Evolutionary conservation across 257 asterid genomes (phyloP).

Genomic region (Mentha longifolia): DNA sequence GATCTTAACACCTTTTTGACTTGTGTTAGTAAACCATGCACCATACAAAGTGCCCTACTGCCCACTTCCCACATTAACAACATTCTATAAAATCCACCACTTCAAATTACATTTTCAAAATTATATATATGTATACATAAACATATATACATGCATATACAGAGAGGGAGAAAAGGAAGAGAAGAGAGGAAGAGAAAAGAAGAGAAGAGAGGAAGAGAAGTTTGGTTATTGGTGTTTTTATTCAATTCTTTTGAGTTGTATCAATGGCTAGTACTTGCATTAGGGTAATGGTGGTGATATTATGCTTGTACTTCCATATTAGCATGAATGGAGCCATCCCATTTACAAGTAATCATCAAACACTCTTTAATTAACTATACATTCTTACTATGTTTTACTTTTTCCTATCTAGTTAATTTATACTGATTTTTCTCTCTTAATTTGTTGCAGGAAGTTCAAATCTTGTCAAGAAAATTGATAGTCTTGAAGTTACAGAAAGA

Average conservation of each 20-base stretch:
- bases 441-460: conserved; percentile 50
- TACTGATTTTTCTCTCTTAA: background rate
- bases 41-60: conserved; percentile 38
- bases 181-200: conserved; percentile 3
- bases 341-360: conserved; percentile 49
- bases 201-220: conserved; percentile 1
- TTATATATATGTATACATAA: conserved; percentile 4
- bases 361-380: background rate
- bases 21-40: conserved; percentile 35
- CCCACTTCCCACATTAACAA: conserved; percentile 31
- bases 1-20: conserved; percentile 33
- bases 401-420: too few species aligned
- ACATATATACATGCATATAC: background rate
- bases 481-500: conserved; percentile 27
- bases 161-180: conserved; percentile 2
- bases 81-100: conserved; percentile 23
- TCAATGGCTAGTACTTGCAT: conserved; percentile 51
- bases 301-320: conserved; percentile 48
- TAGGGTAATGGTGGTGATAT: conserved; percentile 41
- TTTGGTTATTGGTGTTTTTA: background rate
- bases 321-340: conserved; percentile 52
- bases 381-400: background rate
- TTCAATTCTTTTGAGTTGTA: background rate
- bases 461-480: conserved; percentile 39
- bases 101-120: conserved; percentile 10